These are phyloP conservation scores for Cyberlindnera subsufficiens DNA, from an alignment of 805 yeast species.

Conservation along the genomic window DNA sequence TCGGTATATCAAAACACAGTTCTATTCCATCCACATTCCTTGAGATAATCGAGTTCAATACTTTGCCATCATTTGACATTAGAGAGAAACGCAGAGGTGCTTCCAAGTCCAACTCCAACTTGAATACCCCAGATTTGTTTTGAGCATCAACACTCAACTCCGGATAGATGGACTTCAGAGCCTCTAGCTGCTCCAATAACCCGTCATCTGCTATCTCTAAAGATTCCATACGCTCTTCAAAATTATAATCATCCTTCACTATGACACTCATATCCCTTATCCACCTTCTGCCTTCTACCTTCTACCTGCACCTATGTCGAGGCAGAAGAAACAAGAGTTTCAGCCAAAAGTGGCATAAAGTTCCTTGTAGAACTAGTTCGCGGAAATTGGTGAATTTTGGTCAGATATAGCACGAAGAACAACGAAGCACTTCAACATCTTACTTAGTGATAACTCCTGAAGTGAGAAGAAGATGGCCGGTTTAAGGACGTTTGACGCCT, in stretches of 20 bases:
- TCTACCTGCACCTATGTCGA: no score
- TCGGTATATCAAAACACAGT: not conserved
- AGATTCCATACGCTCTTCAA: not conserved
- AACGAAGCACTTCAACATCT: no score
- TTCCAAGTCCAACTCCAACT: slow-evolving; percentile 1
- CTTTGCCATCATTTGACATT: not conserved
- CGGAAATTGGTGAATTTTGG: no score
- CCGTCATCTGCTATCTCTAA: slow-evolving; percentile 9
- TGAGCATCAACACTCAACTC: slow-evolving; percentile 23
- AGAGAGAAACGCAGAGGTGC: not conserved
- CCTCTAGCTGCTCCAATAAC: slow-evolving; percentile 34
- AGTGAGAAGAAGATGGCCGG: not conserved
- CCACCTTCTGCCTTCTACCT: not conserved
- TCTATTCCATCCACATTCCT: slow-evolving; percentile 3
- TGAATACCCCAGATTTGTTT: not conserved
- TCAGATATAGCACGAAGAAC: no score
- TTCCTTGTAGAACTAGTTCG: no score
- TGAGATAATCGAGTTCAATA: slow-evolving; percentile 1
- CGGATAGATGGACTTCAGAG: slow-evolving; percentile 36
- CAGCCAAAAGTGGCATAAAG: no score
- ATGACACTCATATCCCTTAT: not conserved
- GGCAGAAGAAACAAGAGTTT: slow-evolving; percentile 1
- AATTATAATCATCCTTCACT: not conserved
- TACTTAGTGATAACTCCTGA: no score
- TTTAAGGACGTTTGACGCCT: slow-evolving; percentile 62